A percentile compares a stretch with the other conserved stretches of the same genome.
phyloP scores from a whole-genome alignment of 78 protist species.

The slime mould (Dictyostelium discoideum) region DNA sequence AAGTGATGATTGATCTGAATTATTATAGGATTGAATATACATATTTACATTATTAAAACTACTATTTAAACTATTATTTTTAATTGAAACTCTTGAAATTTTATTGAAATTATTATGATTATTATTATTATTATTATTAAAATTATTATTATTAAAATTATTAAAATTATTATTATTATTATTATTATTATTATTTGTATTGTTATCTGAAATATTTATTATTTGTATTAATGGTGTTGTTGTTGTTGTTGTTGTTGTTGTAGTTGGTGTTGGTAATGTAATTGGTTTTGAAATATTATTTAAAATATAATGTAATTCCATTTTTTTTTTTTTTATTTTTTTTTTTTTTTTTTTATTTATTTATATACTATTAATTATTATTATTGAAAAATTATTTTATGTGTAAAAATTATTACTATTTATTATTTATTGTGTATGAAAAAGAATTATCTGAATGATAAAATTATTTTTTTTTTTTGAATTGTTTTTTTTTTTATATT shows the following conservation, averaged over 20 bases:
- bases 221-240: not conserved
- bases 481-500: not conserved
- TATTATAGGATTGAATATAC: not conserved
- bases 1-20: not conserved
- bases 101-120: not conserved
- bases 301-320: not conserved
- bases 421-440: not conserved
- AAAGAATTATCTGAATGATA: not conserved
- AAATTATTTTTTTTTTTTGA: not conserved
- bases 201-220: not conserved
- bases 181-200: not conserved
- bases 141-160: no score
- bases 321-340: not conserved
- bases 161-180: not conserved
- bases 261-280: not conserved
- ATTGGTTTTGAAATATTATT: not conserved
- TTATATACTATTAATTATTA: not conserved
- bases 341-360: not conserved
- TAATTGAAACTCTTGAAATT: not conserved
- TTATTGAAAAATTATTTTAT: not conserved
- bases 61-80: conserved; percentile 3
- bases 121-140: not conserved
- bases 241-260: not conserved
- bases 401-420: not conserved
- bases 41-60: conserved; percentile 6